A percentile compares a stretch with the other conserved stretches of the same genome.
These are phyloP conservation scores for Beverwykella pulmonaria DNA, from an alignment of 495 filamentous ascomycete genomes.

Conservation along the genomic window DNA sequence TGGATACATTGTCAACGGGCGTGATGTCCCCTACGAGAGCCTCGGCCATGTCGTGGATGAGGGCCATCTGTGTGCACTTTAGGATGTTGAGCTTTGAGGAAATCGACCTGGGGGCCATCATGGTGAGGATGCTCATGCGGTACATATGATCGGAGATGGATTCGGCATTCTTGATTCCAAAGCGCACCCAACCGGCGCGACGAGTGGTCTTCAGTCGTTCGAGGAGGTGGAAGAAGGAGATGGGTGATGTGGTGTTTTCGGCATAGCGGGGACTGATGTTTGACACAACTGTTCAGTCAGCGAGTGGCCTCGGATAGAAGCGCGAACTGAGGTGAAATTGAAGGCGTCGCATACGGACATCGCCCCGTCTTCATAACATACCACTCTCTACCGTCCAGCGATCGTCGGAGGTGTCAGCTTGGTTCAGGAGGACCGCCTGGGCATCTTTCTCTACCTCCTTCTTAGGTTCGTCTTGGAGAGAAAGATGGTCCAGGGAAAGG, in stretches of 20 bases:
- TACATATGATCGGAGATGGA: slow-evolving; percentile 99
- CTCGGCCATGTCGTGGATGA: slow-evolving; percentile 98
- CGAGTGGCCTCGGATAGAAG: background rate
- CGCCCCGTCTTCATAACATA: slow-evolving; percentile 36
- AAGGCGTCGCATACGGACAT: slow-evolving; percentile 34
- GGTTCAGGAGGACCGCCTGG: slow-evolving; percentile 33
- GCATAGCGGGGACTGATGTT: slow-evolving; percentile 56
- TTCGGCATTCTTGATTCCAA: slow-evolving; percentile 72
- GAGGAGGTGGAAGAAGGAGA: slow-evolving; percentile 92
- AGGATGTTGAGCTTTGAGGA: slow-evolving; percentile 69
- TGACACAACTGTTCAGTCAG: slow-evolving; percentile 37
- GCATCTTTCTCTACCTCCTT: slow-evolving; percentile 5
- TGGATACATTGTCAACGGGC: slow-evolving; percentile 72
- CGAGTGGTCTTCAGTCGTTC: slow-evolving; percentile 92
- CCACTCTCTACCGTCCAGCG: slow-evolving; percentile 45
- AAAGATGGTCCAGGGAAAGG: slow-evolving; percentile 13
- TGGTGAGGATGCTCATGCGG: slow-evolving; percentile 94
- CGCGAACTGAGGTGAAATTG: background rate
- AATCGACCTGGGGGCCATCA: slow-evolving; percentile 84
- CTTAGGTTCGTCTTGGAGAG: too few relatives aligned
- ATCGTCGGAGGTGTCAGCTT: slow-evolving; percentile 5
- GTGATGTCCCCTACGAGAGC: slow-evolving; percentile 94
- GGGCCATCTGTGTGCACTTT: slow-evolving; percentile 87
- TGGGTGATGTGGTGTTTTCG: slow-evolving; percentile 67
- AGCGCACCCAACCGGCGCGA: slow-evolving; percentile 92